Base-by-base conservation (phyloP, 2,329 filamentous ascomycete species). In the Penicillium occitanis region DNA sequence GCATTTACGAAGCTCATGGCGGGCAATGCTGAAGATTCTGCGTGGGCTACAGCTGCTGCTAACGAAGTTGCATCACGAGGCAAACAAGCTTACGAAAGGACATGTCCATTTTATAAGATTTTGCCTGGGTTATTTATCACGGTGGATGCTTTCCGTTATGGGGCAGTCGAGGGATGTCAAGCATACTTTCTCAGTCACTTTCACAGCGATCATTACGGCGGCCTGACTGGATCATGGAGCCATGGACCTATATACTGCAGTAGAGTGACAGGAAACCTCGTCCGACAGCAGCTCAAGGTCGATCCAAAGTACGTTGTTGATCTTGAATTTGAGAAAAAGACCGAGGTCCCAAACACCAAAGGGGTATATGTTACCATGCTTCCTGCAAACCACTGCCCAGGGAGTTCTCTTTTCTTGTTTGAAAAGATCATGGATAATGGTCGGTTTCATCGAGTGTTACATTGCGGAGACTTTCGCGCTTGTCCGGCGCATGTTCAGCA, bases 121-220 rank as follows among this genome's bases (percentile, higher is more conserved):
- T 89, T 99, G 80, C 93, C 94, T 0, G 93, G 92, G 0, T 90
- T 97, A 73, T 92, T 86, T 69, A 96, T 98, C 63, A 96, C 92
- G 66, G 95, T 99, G 0, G 95, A 99, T 77, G 95, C 95, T 0
- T 97, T 99, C 74, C 88, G 94, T 22, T 99, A 98, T 73, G 95
- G 95, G 1, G 92, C 93, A 3, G 92, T 99, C 0, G 86, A 96
- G 74, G 93, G 92, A 0, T 97, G 93, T 76, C 90, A 91, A 63
- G 95, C 94, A 1, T 99, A 99, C 75, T 99, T 99, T 71, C 85
- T 99, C 11, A 97, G 93, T 72, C 95, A 99, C 75, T 99, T 98
- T 71, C 95, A 99, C 78, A 97, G 93, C 73, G 95, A 99, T 75
- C 95, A 99, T 75, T 99, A 99, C 72, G 88, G 97, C 40, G 95